Conservation (phyloP, 2,329 filamentous ascomycete species). For the Ambrosiella cleistominuta region DNA sequence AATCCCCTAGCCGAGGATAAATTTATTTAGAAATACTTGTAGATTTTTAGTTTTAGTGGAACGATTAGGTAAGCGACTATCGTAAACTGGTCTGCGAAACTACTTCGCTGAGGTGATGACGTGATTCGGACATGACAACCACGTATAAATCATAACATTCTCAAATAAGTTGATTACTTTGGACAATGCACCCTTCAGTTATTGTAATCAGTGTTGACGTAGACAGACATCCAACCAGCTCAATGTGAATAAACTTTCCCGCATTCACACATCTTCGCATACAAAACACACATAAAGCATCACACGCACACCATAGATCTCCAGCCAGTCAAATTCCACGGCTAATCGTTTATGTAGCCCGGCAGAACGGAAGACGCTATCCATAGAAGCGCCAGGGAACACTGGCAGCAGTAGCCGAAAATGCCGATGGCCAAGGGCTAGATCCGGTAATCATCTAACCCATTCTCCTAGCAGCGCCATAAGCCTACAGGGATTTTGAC, state of each 20-base stretch:
- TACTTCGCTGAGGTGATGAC: not conserved
- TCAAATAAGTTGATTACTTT: no score
- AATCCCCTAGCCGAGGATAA: not conserved
- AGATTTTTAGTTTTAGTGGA: not conserved
- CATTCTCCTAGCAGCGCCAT: not conserved
- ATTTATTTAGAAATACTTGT: not conserved
- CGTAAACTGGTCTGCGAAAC: no score
- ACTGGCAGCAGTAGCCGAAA: conserved; percentile 12
- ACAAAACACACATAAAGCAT: not conserved
- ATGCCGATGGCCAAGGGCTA: conserved; percentile 12
- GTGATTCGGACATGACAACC: not conserved
- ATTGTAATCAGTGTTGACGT: no score
- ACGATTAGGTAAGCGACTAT: not conserved
- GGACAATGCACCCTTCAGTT: no score
- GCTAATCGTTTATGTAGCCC: conserved; percentile 9
- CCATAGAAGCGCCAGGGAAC: conserved; percentile 4
- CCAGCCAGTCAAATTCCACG: not conserved
- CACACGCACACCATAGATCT: not conserved
- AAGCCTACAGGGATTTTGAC: not conserved
- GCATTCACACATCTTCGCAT: not conserved
- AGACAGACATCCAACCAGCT: no score
- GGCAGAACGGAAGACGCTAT: conserved; percentile 11
- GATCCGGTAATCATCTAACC: not conserved
- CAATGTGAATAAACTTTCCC: not conserved
- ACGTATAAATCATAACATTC: no score